Evolutionary conservation across 2,329 filamentous ascomycete species (phyloP).

Genomic region (Alternaria sp.): DNA sequence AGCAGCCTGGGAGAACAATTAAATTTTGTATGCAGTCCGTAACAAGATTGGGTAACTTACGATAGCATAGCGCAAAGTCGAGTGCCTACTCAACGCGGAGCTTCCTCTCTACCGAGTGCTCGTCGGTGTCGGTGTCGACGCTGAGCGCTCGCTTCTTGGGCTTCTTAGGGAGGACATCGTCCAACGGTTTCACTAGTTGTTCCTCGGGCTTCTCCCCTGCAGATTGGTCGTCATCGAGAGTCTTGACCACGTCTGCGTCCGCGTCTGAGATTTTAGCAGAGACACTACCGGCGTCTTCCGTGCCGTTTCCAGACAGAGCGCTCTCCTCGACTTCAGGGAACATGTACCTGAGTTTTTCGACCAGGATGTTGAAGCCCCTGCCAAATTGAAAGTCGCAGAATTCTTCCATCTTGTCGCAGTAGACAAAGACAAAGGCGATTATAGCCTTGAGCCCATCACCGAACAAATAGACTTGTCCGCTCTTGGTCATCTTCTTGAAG

Average conservation of each 20-base stretch:
- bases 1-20: no score
- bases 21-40: no score
- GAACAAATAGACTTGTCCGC: no score
- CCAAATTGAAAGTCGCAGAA: no score
- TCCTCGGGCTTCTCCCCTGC: neutral
- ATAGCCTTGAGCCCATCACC: neutral
- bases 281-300: no score
- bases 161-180: neutral
- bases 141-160: neutral
- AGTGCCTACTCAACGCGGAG: neutral
- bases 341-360: no score
- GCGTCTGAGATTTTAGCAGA: no score
- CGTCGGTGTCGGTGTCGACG: neutral
- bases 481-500: no score
- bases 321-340: no score
- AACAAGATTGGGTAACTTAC: neutral
- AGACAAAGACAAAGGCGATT: neutral
- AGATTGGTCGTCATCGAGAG: neutral
- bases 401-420: neutral
- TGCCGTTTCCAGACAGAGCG: no score
- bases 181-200: no score
- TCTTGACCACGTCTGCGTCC: neutral
- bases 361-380: no score
- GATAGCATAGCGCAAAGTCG: neutral
- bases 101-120: neutral